Evolutionary conservation across 768 basidiomycete species (phyloP).

Genomic region (Gymnopilus junonius): DNA sequence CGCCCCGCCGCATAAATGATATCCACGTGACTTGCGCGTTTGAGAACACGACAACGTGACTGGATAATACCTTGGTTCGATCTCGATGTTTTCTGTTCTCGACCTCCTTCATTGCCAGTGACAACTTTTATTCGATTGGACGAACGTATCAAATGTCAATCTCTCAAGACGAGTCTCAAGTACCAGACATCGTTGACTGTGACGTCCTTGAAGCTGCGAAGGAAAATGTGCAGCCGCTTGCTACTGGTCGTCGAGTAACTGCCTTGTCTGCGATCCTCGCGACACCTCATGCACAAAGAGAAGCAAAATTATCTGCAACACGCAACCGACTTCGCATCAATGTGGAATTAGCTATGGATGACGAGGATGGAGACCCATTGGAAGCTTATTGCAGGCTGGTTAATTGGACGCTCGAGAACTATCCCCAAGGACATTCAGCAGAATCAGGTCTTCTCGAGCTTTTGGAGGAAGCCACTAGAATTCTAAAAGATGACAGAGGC

Average conservation of each 20-base stretch:
- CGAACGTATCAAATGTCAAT: background rate
- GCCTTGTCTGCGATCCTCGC: conserved; percentile 74
- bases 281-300: conserved; percentile 79
- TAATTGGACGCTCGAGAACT: conserved; percentile 92
- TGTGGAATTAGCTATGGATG: conserved; percentile 77
- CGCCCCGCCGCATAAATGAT: background rate
- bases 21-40: background rate
- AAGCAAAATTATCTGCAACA: conserved; percentile 66
- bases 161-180: conserved; percentile 45
- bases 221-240: conserved; percentile 86
- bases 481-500: conserved; percentile 76
- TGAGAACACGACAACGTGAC: background rate
- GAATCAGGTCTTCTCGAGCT: conserved; percentile 92
- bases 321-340: conserved; percentile 73
- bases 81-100: background rate
- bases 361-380: conserved; percentile 80
- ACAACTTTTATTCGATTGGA: background rate
- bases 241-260: conserved; percentile 78
- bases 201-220: conserved; percentile 84
- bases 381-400: conserved; percentile 88
- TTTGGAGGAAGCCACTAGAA: conserved; percentile 88
- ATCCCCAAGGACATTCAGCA: conserved; percentile 89
- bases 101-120: background rate
- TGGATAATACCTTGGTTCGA: background rate
- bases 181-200: conserved; percentile 69